Base-by-base conservation (phyloP, 768 basidiomycete genomes). In the Phylloporus sp. region DNA sequence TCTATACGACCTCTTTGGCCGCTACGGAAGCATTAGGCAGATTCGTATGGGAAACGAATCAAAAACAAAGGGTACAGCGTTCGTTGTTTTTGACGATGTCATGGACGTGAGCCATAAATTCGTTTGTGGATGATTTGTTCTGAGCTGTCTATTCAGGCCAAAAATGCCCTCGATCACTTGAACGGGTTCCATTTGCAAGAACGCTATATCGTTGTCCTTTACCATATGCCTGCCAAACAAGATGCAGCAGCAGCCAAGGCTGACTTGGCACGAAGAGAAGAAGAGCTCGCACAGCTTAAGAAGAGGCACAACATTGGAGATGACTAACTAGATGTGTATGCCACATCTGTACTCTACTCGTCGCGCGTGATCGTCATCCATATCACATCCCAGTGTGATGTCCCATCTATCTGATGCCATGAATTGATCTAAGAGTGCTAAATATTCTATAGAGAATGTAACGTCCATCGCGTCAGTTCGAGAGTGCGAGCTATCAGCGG, bases 151-250 rank as follows among this genome's bases (percentile, higher is more conserved):
- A 39, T 44, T 11, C 60, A 96, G 90, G 95, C 95, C 18, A 95
- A 96, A 69, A 93, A 94, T 61, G 95, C 95, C 0, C 80, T 96
- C 46, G 94, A 94, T 62, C 93, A 96, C 67, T 68, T 98, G 61
- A 98, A 98, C 58, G 95, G 95, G 36, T 99, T 99, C 72, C 95
- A 99, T 71, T 67, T 99, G 48, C 92, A 93, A 71, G 95, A 96
- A 68, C 86, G 95, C 21, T 99, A 98, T 69, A 95, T 99, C 43
- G 95, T 99, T 47, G 95, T 98, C 9, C 72, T 97, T 23, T 98
- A 95, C 61, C 94, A 98, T 64, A 95, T 97, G 84, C 91, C 93
- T 29, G 85, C 91, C n/a, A 90, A 93, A 67, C 91, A 94, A 60
- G 91, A 94, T 58, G 91, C 91, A 2, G 90, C 91, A 1, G 86